A percentile compares a stretch with the other conserved stretches of the same genome.
Evolutionary conservation across 106 monocot genomes (phyloP).

Genomic region (Dendrobium catenatum): DNA sequence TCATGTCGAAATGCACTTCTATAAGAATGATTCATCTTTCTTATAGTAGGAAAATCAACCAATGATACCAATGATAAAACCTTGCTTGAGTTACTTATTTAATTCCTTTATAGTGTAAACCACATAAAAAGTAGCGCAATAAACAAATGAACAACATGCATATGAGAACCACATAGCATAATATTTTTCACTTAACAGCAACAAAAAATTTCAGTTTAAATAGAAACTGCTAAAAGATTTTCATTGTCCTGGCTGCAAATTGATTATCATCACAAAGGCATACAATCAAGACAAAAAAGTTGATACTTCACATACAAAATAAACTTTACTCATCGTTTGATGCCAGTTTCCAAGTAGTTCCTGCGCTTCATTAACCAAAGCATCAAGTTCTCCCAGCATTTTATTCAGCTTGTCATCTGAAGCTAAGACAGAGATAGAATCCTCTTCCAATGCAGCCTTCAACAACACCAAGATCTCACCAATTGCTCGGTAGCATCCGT

Average conservation of each 20-base stretch:
- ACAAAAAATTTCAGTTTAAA: background rate
- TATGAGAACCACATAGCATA: background rate
- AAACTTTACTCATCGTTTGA: constrained; percentile 7
- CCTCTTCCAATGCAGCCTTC: constrained; percentile 47
- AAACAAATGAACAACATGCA: background rate
- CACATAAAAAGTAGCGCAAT: background rate
- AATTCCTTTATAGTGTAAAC: background rate
- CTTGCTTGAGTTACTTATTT: too few relatives aligned
- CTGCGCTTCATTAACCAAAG: constrained; percentile 34
- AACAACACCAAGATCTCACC: constrained; percentile 48
- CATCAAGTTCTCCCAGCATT: constrained; percentile 46
- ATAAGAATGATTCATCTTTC: too few relatives aligned
- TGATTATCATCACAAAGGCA: background rate
- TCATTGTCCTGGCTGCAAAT: too few relatives aligned
- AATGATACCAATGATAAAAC: too few relatives aligned
- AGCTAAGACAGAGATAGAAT: constrained; percentile 22
- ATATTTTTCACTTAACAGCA: background rate
- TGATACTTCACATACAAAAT: constrained; percentile 47
- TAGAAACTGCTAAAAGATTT: background rate
- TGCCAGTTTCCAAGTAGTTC: constrained; percentile 64
- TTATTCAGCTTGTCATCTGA: constrained; percentile 41
- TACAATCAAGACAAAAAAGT: background rate
- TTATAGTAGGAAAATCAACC: too few relatives aligned
- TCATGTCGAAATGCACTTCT: too few relatives aligned
- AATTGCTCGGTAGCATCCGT: constrained; percentile 57